Percentiles rank a stretch among this genome's conserved stretches.
These are phyloP conservation scores for Arachis monticola DNA, from an alignment of 331 rosid genomes.

Conservation along the genomic window DNA sequence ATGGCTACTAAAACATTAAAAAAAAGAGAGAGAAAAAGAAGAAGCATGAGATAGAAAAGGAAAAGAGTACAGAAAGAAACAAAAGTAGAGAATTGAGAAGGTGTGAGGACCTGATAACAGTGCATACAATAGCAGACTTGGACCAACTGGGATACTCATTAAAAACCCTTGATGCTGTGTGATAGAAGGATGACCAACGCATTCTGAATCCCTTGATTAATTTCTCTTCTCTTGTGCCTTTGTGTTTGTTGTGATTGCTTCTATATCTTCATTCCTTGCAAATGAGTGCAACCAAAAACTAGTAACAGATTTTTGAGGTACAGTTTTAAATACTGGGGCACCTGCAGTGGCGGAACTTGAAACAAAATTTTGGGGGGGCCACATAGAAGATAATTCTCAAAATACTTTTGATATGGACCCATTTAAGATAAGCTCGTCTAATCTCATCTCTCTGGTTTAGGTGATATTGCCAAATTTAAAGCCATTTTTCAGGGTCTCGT, in stretches of 20 bases:
- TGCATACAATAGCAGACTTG: conserved; percentile 49
- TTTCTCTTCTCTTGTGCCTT: conserved; percentile 7
- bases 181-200: conserved; percentile 58
- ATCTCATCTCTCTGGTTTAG: too few relatives aligned
- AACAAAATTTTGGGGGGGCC: too few relatives aligned
- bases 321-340: not conserved
- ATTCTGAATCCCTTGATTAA: conserved; percentile 32
- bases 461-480: too few relatives aligned
- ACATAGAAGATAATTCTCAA: too few relatives aligned
- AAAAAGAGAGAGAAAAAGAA: not conserved
- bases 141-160: conserved; percentile 48
- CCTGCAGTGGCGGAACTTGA: too few relatives aligned
- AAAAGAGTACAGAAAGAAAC: too few relatives aligned
- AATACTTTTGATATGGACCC: too few relatives aligned
- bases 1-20: not conserved
- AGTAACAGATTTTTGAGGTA: conserved; percentile 18
- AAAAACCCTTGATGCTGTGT: conserved; percentile 46
- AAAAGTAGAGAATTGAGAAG: not conserved
- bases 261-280: not conserved
- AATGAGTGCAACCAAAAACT: conserved; percentile 1
- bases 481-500: too few relatives aligned
- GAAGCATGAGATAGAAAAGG: not conserved
- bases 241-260: not conserved
- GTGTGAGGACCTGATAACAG: conserved; percentile 45
- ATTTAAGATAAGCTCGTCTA: too few relatives aligned